Evolutionary conservation across 75 land plant genomes (phyloP).

Genomic region (Pinus taeda): DNA sequence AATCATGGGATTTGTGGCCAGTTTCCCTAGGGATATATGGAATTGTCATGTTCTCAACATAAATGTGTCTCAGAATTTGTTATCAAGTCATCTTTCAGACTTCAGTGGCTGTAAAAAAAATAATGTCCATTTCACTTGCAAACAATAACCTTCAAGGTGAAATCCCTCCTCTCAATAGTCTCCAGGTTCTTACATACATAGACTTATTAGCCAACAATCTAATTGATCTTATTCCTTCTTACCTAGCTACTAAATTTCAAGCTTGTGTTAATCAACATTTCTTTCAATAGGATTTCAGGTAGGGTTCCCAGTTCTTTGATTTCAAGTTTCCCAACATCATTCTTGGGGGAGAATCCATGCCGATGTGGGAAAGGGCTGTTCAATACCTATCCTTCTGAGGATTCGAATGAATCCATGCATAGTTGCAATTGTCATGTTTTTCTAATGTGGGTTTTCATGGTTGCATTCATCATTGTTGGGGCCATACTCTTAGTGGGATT

Average conservation of each 20-base stretch:
- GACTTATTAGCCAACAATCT: constrained; percentile 64
- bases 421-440: neutral
- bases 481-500: constrained; percentile 16
- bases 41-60: constrained; percentile 57
- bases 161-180: constrained; percentile 41
- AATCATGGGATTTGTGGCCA: constrained; percentile 57
- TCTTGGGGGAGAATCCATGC: constrained; percentile 52
- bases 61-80: constrained; percentile 66
- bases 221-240: constrained; percentile 58
- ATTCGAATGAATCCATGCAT: neutral
- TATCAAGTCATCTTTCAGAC: constrained; percentile 55
- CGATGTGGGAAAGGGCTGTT: constrained; percentile 62
- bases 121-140: constrained; percentile 59
- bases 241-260: constrained; percentile 44
- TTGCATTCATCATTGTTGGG: constrained; percentile 22
- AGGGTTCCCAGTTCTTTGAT: constrained; percentile 48
- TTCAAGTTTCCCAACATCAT: constrained; percentile 53
- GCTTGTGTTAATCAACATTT: constrained; percentile 67
- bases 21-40: constrained; percentile 52
- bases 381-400: constrained; percentile 32
- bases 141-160: constrained; percentile 57
- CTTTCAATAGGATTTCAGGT: constrained; percentile 67
- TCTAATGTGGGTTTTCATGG: constrained; percentile 24
- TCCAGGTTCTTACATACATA: constrained; percentile 58
- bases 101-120: constrained; percentile 46